Evolutionary conservation across 2,329 filamentous ascomycete genomes (phyloP).

Genomic region (Pseudogymnoascus verrucosus): DNA sequence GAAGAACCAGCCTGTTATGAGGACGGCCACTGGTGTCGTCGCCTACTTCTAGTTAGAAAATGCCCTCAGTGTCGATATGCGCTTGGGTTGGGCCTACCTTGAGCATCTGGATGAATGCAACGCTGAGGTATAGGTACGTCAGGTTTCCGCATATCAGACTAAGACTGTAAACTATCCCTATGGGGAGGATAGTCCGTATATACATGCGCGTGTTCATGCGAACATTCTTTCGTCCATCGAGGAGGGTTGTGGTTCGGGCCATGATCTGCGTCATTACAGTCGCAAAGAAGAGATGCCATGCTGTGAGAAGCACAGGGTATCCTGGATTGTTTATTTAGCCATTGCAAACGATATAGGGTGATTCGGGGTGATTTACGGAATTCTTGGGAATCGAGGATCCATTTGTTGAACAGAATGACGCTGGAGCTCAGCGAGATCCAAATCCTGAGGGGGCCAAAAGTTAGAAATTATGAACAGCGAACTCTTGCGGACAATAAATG

Average conservation of each 20-base stretch:
- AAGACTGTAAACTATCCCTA: conserved; percentile 91
- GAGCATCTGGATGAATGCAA: conserved; percentile 98
- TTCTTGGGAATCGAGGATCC: conserved; percentile 76
- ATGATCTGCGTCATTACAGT: conserved; percentile 91
- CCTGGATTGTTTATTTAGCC: conserved; percentile 38
- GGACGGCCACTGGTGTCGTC: conserved; percentile 87
- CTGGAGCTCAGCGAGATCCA: conserved; percentile 92
- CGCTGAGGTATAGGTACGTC: conserved; percentile 89
- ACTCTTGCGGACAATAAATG: conserved; percentile 21
- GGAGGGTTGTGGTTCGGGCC: conserved; percentile 77
- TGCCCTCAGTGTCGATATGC: background rate
- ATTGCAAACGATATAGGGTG: background rate
- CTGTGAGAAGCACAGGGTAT: conserved; percentile 76
- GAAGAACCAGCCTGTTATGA: conserved; percentile 81
- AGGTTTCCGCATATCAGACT: conserved; percentile 94
- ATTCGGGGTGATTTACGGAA: conserved; percentile 56
- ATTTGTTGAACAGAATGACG: conserved; percentile 99
- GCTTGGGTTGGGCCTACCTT: conserved; percentile 52
- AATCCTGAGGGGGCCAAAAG: conserved; percentile 43
- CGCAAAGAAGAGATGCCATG: conserved; percentile 91
- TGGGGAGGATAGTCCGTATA: conserved; percentile 85
- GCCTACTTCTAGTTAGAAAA: conserved; percentile 46
- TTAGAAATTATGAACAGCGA: conserved; percentile 15
- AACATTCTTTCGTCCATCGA: conserved; percentile 90
- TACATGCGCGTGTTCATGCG: conserved; percentile 97